Percentiles rank a stretch among this genome's conserved stretches.
Evolutionary conservation across 2,329 filamentous ascomycete species (phyloP).

Genomic region (Pseudopithomyces maydicus): DNA sequence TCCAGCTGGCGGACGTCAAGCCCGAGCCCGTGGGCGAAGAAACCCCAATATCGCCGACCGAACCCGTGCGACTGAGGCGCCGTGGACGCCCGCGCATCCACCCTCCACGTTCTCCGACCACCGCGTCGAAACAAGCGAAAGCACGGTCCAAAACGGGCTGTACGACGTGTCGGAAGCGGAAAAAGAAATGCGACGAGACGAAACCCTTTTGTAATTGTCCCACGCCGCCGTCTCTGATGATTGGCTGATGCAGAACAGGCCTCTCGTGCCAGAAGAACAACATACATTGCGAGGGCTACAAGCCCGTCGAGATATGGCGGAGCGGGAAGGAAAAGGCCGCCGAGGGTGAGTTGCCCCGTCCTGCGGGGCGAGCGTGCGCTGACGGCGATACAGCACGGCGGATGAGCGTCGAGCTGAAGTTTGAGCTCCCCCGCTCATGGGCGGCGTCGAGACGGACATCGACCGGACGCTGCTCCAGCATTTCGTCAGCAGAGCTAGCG

Average conservation of each 20-base stretch:
- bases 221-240: background rate
- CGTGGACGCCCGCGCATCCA: constrained; percentile 85
- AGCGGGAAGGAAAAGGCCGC: constrained; percentile 78
- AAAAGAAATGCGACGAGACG: constrained; percentile 64
- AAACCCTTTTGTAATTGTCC: constrained; percentile 49
- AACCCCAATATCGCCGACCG: constrained; percentile 39
- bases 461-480: constrained; percentile 83
- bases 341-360: constrained; percentile 54
- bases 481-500: constrained; percentile 79
- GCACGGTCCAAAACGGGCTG: constrained; percentile 67
- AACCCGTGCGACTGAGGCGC: constrained; percentile 44
- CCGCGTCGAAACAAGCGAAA: constrained; percentile 74
- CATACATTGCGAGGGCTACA: constrained; percentile 88
- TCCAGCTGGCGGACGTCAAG: constrained; percentile 47
- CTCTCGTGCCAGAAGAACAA: constrained; percentile 93
- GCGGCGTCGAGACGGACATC: constrained; percentile 78
- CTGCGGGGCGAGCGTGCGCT: constrained; percentile 14
- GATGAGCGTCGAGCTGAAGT: constrained; percentile 44
- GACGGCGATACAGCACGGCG: constrained; percentile 35
- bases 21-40: constrained; percentile 38
- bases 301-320: constrained; percentile 84
- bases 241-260: constrained; percentile 55
- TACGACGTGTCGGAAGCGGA: constrained; percentile 63
- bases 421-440: constrained; percentile 68
- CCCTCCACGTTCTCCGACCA: constrained; percentile 64